A percentile compares a stretch with the other conserved stretches of the same genome.
Evolutionary conservation across 768 basidiomycete species (phyloP).

Genomic region (Arthromyces matolae): DNA sequence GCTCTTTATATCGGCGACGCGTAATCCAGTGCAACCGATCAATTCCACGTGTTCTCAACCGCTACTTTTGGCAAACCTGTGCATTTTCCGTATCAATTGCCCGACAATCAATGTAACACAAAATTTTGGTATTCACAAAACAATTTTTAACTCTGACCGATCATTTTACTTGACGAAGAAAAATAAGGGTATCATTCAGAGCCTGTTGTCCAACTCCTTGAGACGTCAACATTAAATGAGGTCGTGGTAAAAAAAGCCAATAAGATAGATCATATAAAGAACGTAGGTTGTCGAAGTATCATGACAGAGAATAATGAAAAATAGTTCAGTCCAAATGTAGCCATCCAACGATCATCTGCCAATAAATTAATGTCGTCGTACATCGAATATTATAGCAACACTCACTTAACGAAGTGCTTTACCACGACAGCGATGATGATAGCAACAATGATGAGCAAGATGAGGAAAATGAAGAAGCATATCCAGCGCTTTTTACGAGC

Average conservation of each 20-base stretch:
- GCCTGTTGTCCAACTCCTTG: constrained; percentile 2
- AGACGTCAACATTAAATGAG: too few relatives aligned
- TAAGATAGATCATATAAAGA: constrained; percentile 9
- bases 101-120: too few relatives aligned
- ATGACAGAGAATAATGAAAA: constrained; percentile 4
- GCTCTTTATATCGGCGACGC: constrained; percentile 29
- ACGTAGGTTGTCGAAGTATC: constrained; percentile 5
- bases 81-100: background rate
- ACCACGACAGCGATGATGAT: constrained; percentile 59
- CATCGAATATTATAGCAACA: background rate
- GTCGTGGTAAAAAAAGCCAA: constrained; percentile 3
- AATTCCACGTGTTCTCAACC: constrained; percentile 15
- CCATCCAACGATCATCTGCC: constrained; percentile 9
- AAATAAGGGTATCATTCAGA: constrained; percentile 11
- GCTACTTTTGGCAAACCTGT: constrained; percentile 7
- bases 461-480: constrained; percentile 75
- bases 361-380: background rate
- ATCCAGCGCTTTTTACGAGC: constrained; percentile 98
- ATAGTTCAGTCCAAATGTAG: constrained; percentile 6
- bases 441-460: constrained; percentile 65
- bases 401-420: constrained; percentile 36
- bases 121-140: too few relatives aligned
- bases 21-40: constrained; percentile 30
- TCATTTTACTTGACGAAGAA: background rate
- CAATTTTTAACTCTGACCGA: background rate